Evolutionary conservation across 2,329 filamentous ascomycete genomes (phyloP).

Genomic region (Sclerotinia borealis): DNA sequence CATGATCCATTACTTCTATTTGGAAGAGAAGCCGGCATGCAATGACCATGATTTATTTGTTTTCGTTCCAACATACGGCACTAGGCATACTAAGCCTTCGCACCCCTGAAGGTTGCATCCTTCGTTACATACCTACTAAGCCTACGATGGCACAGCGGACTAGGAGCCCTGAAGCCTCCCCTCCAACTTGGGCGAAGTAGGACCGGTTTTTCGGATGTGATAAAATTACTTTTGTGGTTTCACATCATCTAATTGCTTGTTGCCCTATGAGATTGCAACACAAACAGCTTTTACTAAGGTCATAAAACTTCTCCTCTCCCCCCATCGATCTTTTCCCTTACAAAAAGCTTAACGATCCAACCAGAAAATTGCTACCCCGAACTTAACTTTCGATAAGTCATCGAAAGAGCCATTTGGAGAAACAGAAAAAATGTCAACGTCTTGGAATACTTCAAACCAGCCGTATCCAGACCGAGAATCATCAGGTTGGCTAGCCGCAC

Average conservation of each 20-base stretch:
- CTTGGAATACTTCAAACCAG: constrained; percentile 11
- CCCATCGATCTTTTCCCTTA: not conserved
- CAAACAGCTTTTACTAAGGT: not conserved
- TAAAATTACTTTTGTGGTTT: not conserved
- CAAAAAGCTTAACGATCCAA: not conserved
- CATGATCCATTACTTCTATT: not conserved
- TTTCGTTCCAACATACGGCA: not conserved
- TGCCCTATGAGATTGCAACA: not conserved
- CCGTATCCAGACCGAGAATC: not conserved
- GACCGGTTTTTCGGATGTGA: constrained; percentile 1
- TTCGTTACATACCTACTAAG: constrained; percentile 5
- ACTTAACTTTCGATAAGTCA: not conserved
- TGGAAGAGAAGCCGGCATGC: not conserved
- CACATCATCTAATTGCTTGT: not conserved
- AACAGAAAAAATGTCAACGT: not conserved
- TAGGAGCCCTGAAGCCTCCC: constrained; percentile 4
- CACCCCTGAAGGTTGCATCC: constrained; percentile 7
- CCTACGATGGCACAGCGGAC: constrained; percentile 9
- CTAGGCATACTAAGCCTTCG: constrained; percentile 7
- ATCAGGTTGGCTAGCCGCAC: constrained; percentile 9
- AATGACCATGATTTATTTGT: not conserved
- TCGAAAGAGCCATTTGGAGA: not conserved
- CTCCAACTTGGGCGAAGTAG: constrained; percentile 9
- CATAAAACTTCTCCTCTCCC: not conserved
- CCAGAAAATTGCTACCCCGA: not conserved